Conservation (phyloP, 495 filamentous ascomycete species). For the Xylaria curta region DNA sequence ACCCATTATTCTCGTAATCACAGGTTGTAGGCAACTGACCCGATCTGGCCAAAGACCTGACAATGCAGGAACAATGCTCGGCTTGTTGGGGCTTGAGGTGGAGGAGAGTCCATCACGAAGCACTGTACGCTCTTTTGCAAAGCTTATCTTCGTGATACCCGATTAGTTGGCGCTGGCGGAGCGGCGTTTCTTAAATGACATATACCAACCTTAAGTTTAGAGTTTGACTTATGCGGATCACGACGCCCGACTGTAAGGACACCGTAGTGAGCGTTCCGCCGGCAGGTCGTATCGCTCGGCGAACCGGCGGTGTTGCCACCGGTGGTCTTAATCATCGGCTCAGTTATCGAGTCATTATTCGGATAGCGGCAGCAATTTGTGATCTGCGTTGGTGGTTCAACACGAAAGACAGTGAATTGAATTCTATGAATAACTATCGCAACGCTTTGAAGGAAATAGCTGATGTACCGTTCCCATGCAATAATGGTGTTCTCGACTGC, state of each 20-base stretch:
- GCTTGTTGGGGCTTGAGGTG: neutral
- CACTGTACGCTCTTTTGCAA: neutral
- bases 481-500: neutral
- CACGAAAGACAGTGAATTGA: neutral
- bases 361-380: neutral
- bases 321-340: too few relatives aligned
- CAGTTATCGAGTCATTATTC: neutral
- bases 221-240: neutral
- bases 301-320: neutral
- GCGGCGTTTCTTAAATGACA: neutral
- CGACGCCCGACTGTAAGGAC: neutral
- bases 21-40: neutral
- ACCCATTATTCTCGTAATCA: neutral
- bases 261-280: neutral
- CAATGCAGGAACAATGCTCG: neutral
- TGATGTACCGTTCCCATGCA: neutral
- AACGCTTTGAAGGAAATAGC: neutral
- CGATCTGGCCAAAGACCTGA: neutral
- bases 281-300: neutral
- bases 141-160: neutral
- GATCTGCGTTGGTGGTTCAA: neutral
- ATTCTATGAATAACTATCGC: neutral
- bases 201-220: neutral
- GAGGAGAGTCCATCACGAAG: neutral
- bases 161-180: neutral